Percentiles rank a stretch among this genome's conserved stretches.
phyloP scores from a whole-genome alignment of 2,329 filamentous ascomycete species.

The Westerdykella sp. region DNA sequence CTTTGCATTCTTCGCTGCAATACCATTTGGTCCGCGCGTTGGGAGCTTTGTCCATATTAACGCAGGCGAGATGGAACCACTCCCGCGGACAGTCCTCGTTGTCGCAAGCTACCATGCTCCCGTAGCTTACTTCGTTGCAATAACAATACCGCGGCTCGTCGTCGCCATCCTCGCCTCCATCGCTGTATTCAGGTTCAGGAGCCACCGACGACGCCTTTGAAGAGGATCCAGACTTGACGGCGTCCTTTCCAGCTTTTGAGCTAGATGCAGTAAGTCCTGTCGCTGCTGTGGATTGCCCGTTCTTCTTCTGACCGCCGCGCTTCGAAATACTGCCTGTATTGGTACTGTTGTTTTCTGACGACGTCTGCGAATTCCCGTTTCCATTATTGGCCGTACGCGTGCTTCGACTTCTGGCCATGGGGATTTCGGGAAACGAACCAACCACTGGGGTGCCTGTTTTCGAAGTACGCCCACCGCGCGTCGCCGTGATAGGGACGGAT shows the following conservation, averaged over 20 bases:
- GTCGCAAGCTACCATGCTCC: conserved; percentile 63
- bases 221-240: conserved; percentile 27
- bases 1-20: conserved; percentile 36
- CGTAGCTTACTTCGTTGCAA: conserved; percentile 59
- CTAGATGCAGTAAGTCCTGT: conserved; percentile 22
- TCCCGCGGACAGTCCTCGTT: conserved; percentile 59
- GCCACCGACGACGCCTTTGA: conserved; percentile 28
- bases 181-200: conserved; percentile 29
- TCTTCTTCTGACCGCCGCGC: conserved; percentile 33
- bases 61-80: conserved; percentile 63
- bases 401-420: conserved; percentile 40
- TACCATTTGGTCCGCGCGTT: conserved; percentile 38
- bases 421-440: conserved; percentile 38
- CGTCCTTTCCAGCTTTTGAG: conserved; percentile 14
- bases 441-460: conserved; percentile 46
- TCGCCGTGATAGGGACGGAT: conserved; percentile 23
- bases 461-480: conserved; percentile 38
- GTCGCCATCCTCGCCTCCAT: conserved; percentile 35
- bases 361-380: conserved; percentile 27
- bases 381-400: conserved; percentile 37
- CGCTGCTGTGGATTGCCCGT: conserved; percentile 14
- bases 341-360: conserved; percentile 37
- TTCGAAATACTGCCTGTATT: conserved; percentile 30
- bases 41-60: conserved; percentile 55
- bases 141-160: conserved; percentile 60